A percentile compares a stretch with the other conserved stretches of the same genome.
Evolutionary conservation across 176 grass and related monocot genomes (phyloP).

Genomic region (Stipa capillata): DNA sequence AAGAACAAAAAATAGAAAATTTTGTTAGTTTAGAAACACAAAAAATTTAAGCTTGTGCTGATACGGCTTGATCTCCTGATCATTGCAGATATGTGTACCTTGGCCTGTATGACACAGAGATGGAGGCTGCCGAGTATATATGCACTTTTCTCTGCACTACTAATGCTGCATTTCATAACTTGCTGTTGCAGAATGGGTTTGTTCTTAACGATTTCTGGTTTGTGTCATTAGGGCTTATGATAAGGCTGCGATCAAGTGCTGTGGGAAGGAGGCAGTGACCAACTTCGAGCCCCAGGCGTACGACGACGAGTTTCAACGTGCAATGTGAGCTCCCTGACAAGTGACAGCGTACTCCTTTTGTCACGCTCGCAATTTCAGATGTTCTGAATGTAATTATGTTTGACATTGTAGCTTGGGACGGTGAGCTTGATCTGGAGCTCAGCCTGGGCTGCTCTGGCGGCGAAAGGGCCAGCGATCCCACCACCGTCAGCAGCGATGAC

Average conservation of each 20-base stretch:
- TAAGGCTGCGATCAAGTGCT: constrained; percentile 49
- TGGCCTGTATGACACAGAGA: constrained; percentile 66
- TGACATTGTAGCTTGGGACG: constrained; percentile 17
- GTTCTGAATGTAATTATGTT: not conserved
- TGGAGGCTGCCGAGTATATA: constrained; percentile 55
- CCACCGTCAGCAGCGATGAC: not conserved
- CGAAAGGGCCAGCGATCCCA: constrained; percentile 7
- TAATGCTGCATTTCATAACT: not conserved
- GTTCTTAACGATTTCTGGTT: not conserved
- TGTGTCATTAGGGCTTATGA: constrained; percentile 44
- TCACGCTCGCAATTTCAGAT: not conserved
- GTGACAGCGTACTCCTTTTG: not conserved
- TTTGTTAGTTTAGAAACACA: not conserved
- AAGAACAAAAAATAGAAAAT: not conserved
- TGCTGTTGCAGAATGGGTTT: not conserved
- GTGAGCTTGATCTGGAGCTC: constrained; percentile 51
- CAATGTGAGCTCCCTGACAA: constrained; percentile 20
- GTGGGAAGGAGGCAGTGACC: constrained; percentile 42
- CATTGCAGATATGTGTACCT: constrained; percentile 60
- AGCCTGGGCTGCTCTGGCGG: constrained; percentile 38
- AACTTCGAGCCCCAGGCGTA: constrained; percentile 38
- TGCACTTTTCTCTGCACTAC: not conserved
- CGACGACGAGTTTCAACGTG: not conserved
- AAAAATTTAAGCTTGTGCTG: not conserved
- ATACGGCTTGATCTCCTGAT: not conserved